A percentile compares a stretch with the other conserved stretches of the same genome.
phyloP scores from a whole-genome alignment of 148 eudicot genomes.

The Bassia scoparia region DNA sequence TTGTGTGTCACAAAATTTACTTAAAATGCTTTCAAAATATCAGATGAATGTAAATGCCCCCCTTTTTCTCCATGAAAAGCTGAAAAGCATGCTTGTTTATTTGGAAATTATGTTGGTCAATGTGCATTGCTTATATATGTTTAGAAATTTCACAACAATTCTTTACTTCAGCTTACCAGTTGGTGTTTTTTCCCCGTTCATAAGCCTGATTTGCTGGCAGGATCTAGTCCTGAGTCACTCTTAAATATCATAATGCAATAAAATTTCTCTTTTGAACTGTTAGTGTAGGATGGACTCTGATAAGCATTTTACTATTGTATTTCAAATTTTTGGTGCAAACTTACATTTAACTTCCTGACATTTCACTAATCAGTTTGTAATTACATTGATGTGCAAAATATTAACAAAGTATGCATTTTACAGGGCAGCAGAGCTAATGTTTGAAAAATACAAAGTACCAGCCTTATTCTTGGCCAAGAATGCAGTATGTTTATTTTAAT shows the following conservation, averaged over 20 bases:
- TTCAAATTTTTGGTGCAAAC: not conserved
- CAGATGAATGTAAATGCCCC: not conserved
- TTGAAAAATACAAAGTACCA: constrained; percentile 94
- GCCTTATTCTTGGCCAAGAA: constrained; percentile 95
- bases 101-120: not conserved
- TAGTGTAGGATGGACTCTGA: not conserved
- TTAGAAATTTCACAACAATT: not conserved
- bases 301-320: not conserved
- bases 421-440: constrained; percentile 98
- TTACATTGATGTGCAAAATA: not conserved
- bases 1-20: not conserved
- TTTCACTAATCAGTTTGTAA: not conserved
- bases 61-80: not conserved
- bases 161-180: not conserved
- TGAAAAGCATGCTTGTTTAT: not conserved
- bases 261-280: not conserved
- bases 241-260: not conserved
- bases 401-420: constrained; percentile 24
- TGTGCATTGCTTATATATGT: not conserved
- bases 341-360: not conserved
- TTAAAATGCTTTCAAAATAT: not conserved
- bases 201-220: not conserved
- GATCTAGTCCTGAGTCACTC: not conserved
- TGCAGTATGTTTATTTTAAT: constrained; percentile 57
- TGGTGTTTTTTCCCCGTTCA: not conserved